Base-by-base conservation (phyloP, 257 asterid genomes). In the Thymus quinquecostatus region DNA sequence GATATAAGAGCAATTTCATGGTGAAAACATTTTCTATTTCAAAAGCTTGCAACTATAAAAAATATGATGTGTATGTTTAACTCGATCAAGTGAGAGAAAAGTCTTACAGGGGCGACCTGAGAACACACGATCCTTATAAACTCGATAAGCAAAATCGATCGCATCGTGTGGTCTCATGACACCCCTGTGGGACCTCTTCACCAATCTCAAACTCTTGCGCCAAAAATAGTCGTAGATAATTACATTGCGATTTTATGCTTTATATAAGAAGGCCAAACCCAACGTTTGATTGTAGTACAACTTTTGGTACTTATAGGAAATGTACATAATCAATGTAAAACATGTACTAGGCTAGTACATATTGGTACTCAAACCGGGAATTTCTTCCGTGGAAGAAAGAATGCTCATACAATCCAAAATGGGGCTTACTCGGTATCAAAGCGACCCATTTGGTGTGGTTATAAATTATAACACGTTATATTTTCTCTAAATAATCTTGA, bases 71-170 rank as follows among this genome's bases (percentile, higher is more conserved):
- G n/a, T n/a, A 8, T 10, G 2, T 27, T 50, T 32, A 38, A 33
- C 10, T 13, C 3, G 27, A 14, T 0, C 5, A 3, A 9, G 58
- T 51, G 54, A 71, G 60, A 48, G 14, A 50, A 44, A 54, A 49
- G 27, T 68, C 78, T 8, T 36, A 29, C 71, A 70, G 78, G 77
- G 83, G 71, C 80, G 78, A 79, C 80, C 72, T 75, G 83, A 79
- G 77, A 79, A 70, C 77, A 65, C 80, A 70, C 69, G 12, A n/a
- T n/a, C n/a, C n/a, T n/a, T n/a, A n/a, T n/a, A n/a, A 7, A 3
- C 9, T 60, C 44, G 33, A 36, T 60, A 38, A 36, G 12, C 49
- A 7, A 12, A 11, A 28, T 4, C 1, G 1, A 1, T 11, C 2
- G 38, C n/a, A 5, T 10, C 67, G 65, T 77, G 80, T 79, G 77